phyloP scores from a whole-genome alignment of 2,329 filamentous ascomycete genomes.

The Penicillium glabrum region DNA sequence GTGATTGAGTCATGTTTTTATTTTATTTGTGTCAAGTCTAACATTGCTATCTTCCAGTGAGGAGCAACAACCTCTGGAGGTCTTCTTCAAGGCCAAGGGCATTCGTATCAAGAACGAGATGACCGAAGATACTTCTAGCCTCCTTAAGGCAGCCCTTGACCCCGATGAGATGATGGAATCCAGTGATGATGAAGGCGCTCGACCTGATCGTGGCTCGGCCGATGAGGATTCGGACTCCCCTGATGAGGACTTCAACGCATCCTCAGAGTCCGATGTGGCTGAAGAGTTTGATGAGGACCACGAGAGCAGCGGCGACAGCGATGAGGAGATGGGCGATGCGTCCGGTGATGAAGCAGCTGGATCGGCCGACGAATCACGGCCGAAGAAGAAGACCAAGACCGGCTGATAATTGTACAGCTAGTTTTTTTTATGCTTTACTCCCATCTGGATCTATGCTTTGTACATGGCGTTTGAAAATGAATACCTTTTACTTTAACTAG shows the following conservation, averaged over 20 bases:
- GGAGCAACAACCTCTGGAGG: conserved; percentile 93
- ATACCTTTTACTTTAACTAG: not conserved
- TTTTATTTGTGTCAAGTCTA: conserved; percentile 9
- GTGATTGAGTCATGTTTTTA: conserved; percentile 7
- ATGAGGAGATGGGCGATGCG: conserved; percentile 58
- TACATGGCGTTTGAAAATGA: not conserved
- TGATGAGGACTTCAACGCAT: conserved; percentile 92
- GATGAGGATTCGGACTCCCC: conserved; percentile 95
- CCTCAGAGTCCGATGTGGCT: conserved; percentile 90
- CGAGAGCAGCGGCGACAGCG: conserved; percentile 74
- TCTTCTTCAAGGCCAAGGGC: conserved; percentile 94
- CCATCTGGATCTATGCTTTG: not conserved
- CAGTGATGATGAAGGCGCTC: conserved; percentile 74
- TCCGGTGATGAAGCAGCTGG: conserved; percentile 34
- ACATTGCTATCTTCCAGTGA: conserved; percentile 53
- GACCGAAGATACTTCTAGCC: conserved; percentile 72
- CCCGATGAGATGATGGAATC: conserved; percentile 78
- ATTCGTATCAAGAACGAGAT: conserved; percentile 98
- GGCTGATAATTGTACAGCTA: conserved; percentile 31
- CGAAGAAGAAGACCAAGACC: conserved; percentile 65
- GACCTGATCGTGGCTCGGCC: conserved; percentile 80
- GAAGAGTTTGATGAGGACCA: conserved; percentile 94
- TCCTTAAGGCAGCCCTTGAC: conserved; percentile 77
- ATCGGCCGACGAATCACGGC: conserved; percentile 53
- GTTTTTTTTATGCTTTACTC: not conserved